These are phyloP conservation scores for Fraxinus latifolia DNA, from an alignment of 305 asterid species.

Conservation along the genomic window DNA sequence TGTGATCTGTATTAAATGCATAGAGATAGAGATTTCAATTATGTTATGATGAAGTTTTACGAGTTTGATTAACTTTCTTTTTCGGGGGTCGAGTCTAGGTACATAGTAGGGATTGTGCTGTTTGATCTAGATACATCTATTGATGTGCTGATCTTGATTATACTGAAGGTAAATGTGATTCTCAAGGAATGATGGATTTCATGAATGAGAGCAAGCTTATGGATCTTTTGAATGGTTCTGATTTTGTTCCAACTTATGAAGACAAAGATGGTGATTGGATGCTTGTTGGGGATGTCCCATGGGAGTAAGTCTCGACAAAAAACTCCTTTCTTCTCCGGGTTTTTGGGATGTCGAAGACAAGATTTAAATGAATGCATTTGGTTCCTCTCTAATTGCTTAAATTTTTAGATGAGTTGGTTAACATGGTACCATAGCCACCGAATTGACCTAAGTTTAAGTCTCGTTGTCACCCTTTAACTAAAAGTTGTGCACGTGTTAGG, in stretches of 20 bases:
- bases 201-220: neutral
- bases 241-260: neutral
- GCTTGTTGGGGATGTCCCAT: neutral
- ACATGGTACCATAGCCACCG: neutral
- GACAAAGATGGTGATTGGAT: neutral
- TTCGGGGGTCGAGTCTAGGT: neutral
- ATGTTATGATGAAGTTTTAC: neutral
- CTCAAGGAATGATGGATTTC: neutral
- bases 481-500: neutral
- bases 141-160: neutral
- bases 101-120: neutral
- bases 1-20: neutral
- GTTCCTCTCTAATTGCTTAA: no score
- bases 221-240: neutral
- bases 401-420: neutral
- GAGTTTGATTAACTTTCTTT: neutral
- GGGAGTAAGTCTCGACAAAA: neutral
- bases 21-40: neutral
- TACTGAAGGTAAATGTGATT: neutral
- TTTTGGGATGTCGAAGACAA: neutral
- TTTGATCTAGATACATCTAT: neutral
- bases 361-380: neutral
- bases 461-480: neutral
- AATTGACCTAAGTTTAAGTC: neutral
- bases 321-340: neutral